phyloP scores from a whole-genome alignment of 495 filamentous ascomycete genomes.

The Penicillium atrosanguineum region DNA sequence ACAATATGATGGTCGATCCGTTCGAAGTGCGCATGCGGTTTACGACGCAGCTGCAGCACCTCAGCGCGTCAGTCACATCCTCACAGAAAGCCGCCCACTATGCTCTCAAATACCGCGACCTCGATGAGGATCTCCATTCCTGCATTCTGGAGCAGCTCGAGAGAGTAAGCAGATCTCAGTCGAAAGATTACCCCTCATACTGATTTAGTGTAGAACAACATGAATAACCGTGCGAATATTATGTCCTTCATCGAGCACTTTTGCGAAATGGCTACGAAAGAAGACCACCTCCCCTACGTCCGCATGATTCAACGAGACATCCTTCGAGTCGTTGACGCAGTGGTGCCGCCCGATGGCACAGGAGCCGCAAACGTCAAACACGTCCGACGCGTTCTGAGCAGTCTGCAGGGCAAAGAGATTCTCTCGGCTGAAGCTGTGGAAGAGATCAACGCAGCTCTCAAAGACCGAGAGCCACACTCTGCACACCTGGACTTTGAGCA shows the following conservation, averaged over 20 bases:
- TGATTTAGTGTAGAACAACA: conserved; percentile 61
- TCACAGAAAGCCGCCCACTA: conserved; percentile 92
- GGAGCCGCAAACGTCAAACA: conserved; percentile 95
- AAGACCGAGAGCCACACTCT: conserved; percentile 61
- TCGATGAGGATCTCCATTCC: conserved; percentile 94
- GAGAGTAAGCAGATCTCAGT: conserved; percentile 46
- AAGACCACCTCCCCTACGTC: conserved; percentile 73
- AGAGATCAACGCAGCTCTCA: conserved; percentile 78
- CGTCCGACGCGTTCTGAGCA: conserved; percentile 73
- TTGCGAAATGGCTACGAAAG: conserved; percentile 77
- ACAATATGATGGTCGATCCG: conserved; percentile 74
- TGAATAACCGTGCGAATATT: conserved; percentile 97
- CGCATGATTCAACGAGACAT: conserved; percentile 96
- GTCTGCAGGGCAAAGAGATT: conserved; percentile 64
- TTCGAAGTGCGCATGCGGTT: conserved; percentile 99
- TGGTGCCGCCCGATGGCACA: conserved; percentile 78
- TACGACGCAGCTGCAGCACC: conserved; percentile 77
- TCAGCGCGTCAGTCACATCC: conserved; percentile 85
- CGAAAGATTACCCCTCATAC: not conserved
- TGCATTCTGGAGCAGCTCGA: conserved; percentile 97
- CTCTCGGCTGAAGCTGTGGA: conserved; percentile 63
- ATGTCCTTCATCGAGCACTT: conserved; percentile 98
- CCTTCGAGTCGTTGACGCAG: conserved; percentile 77
- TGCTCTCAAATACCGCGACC: conserved; percentile 86
- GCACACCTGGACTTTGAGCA: conserved; percentile 40